Base-by-base conservation (phyloP, 2,329 filamentous ascomycete species). In the Aspergillus vadensis region DNA sequence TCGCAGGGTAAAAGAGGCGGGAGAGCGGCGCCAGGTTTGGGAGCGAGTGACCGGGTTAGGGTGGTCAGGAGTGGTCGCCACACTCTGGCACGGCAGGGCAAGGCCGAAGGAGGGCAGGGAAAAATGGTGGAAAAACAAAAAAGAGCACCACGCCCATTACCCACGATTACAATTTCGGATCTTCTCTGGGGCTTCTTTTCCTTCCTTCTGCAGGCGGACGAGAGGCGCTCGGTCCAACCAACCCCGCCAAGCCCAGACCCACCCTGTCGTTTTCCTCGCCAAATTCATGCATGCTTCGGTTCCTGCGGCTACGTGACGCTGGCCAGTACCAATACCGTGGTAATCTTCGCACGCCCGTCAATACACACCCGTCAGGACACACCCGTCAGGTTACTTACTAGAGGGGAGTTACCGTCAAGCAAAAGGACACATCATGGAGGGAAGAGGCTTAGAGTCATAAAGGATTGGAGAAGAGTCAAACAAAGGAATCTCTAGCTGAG, bases 291-390 rank as follows among this genome's bases (percentile, higher is more conserved):
- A 65, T 62, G 53, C 63, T 65, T 67, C 60, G 60, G 65, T 68
- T 68, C 67, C 66, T 68, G 67, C 67, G 65, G 67, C 65, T 66
- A 63, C 61, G 57, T 62, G 61, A 64, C 61, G 58, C 50, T 61
- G 64, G 53, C 56, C 51, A 49, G 30, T 23, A 53, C 27, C n/a
- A 36, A 32, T 44, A 38, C 49, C 39, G 38, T 36, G 23, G 36
- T 49, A 58, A 39, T 47, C 38, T 53, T 51, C 12, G 12, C 32
- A 14, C 32, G 17, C 47, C 5, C 15, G 47, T 50, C 27, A 50
- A 30, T 50, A 50, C 23, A 30, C 10, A 50, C 9, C 47, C 15
- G 15, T 17, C 47, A 30, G 10, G 32, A 50, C 23, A 30, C 10
- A 50, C 9, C 47, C 15, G 15, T 17, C 47, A 30, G 10, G 32